These are phyloP conservation scores for Pulveroboletus frians DNA, from an alignment of 768 basidiomycete genomes.

Conservation along the genomic window DNA sequence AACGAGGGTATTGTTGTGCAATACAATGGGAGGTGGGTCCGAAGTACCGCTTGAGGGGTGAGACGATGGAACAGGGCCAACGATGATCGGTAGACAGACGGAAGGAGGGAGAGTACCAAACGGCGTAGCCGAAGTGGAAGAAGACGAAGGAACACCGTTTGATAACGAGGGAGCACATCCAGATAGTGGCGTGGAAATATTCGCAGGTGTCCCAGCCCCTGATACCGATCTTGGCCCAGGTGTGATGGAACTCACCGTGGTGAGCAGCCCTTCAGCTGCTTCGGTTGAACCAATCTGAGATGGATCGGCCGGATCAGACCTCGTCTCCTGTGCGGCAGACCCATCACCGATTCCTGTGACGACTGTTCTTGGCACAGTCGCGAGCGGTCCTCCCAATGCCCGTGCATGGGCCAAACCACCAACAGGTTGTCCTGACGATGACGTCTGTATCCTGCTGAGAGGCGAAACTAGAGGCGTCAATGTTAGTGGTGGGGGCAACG, in stretches of 20 bases:
- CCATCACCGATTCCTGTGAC: neutral
- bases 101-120: conserved; percentile 31
- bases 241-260: neutral
- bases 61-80: conserved; percentile 65
- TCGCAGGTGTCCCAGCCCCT: conserved; percentile 2
- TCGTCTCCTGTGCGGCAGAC: neutral
- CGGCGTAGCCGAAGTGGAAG: conserved; percentile 14
- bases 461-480: conserved; percentile 56
- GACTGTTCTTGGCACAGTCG: conserved; percentile 2
- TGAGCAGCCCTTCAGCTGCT: neutral
- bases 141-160: conserved; percentile 11
- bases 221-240: conserved; percentile 3
- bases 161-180: conserved; percentile 4
- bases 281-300: conserved; percentile 1
- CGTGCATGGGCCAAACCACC: neutral
- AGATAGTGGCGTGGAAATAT: conserved; percentile 18
- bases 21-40: conserved; percentile 59
- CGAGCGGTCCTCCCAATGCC: neutral
- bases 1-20: conserved; percentile 80
- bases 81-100: conserved; percentile 71
- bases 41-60: conserved; percentile 45
- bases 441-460: conserved; percentile 18
- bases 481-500: conserved; percentile 65
- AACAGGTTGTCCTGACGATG: conserved; percentile 1
- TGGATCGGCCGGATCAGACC: conserved; percentile 5